Conservation (phyloP, 257 asterid species). For the Solanum piurae region DNA sequence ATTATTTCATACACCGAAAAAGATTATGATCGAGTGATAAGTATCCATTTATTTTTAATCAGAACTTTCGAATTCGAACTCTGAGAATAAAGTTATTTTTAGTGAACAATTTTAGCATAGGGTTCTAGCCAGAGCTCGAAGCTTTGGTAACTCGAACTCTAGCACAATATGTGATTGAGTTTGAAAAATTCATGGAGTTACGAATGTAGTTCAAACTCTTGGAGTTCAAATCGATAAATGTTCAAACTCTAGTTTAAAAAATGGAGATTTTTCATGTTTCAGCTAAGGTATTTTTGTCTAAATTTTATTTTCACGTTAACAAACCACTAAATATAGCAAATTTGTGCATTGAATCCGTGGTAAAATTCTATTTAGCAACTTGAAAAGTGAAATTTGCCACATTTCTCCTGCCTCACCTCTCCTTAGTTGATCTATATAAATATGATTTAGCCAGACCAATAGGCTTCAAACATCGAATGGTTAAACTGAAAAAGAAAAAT, state of each 20-base stretch:
- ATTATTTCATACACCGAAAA: accelerated
- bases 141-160: not conserved
- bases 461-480: not conserved
- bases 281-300: not conserved
- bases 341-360: not conserved
- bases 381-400: not conserved
- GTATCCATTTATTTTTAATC: not conserved
- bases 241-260: not conserved
- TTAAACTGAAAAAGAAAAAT: not conserved
- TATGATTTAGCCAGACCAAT: not conserved
- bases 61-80: accelerated
- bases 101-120: not conserved
- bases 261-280: not conserved
- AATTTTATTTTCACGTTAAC: not conserved
- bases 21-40: not conserved
- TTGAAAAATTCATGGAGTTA: not conserved
- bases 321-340: not conserved
- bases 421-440: not conserved
- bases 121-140: not conserved
- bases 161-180: not conserved
- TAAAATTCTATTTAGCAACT: not conserved
- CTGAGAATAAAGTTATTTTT: not conserved
- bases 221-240: not conserved
- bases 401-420: not conserved
- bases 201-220: not conserved